phyloP scores from a whole-genome alignment of 2,329 filamentous ascomycete species.

The Microsporum canis region DNA sequence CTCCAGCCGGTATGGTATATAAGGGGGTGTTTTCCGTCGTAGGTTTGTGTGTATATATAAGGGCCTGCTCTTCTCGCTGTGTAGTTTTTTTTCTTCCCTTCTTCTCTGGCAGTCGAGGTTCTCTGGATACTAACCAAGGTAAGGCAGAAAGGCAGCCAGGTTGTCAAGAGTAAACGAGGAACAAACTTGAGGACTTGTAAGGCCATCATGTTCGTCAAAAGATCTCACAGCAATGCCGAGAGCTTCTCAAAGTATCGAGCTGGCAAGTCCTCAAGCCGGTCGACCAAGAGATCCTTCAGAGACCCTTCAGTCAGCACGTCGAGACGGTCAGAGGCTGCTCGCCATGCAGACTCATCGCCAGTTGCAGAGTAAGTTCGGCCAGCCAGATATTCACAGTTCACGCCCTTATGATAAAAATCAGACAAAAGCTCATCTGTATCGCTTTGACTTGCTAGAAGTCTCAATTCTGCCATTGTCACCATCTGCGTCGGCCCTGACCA shows the following conservation, averaged over 20 bases:
- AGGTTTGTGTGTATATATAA: neutral
- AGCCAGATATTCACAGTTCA: slow-evolving; percentile 11
- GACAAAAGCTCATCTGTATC: neutral
- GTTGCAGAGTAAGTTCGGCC: slow-evolving; percentile 3
- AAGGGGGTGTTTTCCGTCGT: neutral
- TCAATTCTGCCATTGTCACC: slow-evolving; percentile 62
- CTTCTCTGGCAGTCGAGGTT: neutral
- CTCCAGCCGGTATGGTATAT: neutral
- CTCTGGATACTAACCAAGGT: neutral
- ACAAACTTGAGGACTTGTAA: neutral
- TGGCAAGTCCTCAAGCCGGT: slow-evolving; percentile 19
- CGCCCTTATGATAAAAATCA: no score
- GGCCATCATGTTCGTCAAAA: slow-evolving; percentile 13
- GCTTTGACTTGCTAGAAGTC: slow-evolving; percentile 32
- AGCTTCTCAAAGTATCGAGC: slow-evolving; percentile 23
- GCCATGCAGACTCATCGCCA: neutral
- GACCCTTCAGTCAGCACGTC: slow-evolving; percentile 17
- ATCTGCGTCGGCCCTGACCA: slow-evolving; percentile 70
- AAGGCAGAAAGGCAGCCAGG: neutral
- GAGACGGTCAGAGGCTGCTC: slow-evolving; percentile 20
- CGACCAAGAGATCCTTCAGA: slow-evolving; percentile 19
- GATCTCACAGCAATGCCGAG: slow-evolving; percentile 17
- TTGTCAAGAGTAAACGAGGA: neutral
- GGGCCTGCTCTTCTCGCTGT: neutral
- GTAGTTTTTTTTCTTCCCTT: neutral